Conservation (phyloP, 75 land plant genomes). For the Isoetes taiwanensis region DNA sequence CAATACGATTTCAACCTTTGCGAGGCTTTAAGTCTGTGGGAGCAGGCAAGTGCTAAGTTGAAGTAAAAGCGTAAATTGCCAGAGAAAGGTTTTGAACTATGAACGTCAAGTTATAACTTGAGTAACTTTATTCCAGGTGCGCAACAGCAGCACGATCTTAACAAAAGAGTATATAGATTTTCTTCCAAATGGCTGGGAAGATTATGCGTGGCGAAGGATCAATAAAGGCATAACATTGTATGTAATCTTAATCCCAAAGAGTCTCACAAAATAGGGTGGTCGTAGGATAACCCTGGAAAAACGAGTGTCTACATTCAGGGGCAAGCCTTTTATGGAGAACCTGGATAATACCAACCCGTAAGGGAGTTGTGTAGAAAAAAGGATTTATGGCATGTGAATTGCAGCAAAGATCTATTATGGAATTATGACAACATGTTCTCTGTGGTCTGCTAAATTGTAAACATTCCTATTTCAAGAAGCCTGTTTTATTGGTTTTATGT, state of each 20-base stretch:
- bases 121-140: conserved; percentile 31
- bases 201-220: conserved; percentile 93
- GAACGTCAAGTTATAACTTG: background rate
- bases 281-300: background rate
- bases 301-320: background rate
- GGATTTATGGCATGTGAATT: background rate
- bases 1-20: conserved; percentile 71
- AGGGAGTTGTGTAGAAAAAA: background rate
- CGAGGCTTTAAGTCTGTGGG: conserved; percentile 77
- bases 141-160: conserved; percentile 78
- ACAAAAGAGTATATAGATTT: conserved; percentile 84
- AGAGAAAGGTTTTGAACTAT: background rate
- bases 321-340: background rate
- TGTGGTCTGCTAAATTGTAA: no score
- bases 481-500: no score
- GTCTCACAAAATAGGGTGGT: background rate
- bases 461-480: no score
- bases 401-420: no score
- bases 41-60: conserved; percentile 40
- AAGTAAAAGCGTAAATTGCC: background rate
- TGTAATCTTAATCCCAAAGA: conserved; percentile 11
- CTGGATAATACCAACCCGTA: background rate
- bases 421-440: no score
- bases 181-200: conserved; percentile 87
- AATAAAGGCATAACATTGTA: conserved; percentile 71